Base-by-base conservation (phyloP, 257 asterid species). In the Marsdenia floribunda region DNA sequence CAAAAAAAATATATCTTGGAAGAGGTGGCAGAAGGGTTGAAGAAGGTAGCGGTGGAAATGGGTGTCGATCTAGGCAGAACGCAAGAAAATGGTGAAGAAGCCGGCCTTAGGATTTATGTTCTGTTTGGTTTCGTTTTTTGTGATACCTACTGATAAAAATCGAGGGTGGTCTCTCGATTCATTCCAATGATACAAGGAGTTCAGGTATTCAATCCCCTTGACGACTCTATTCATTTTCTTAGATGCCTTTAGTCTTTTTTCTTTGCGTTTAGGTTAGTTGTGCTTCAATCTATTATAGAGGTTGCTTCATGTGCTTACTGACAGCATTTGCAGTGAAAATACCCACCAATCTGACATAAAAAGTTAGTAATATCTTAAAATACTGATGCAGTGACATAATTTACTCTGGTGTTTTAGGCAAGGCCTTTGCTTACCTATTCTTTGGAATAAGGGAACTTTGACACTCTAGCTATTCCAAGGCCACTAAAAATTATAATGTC, bases 101-200 rank as follows among this genome's bases (percentile, higher is more conserved):
- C n/a, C n/a, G n/a, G n/a, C n/a, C n/a, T n/a, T n/a, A n/a, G n/a
- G n/a, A n/a, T 78, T 80, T 44, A 63, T 91, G 14, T 85, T 84
- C 65, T 86, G 91, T 75, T 83, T 90, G 89, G 73, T 90, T 68
- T 88, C 96, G 0, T 90, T 90, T 53, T 85, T 92, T 16, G 93
- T 90, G 15, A 88, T 93, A 96, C 97, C 96, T 68, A 90, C 96
- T 59, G 93, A 93, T 79, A 88, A 76, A 78, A 86, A 90, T 71
- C 76, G 78, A 72, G 98, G 98, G 4, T 91, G 98, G 98, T 87
- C 88, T 53, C 95, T 96, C 24, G 96, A 93, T 86, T 91, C 97
- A 0, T 93, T 84, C 57, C 87, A 88, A 75, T 90, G 96, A 5
- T 91, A 80, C 85, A 83, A 73, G 79, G 85, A 83, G 72, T 83